A percentile compares a stretch with the other conserved stretches of the same genome.
These are phyloP conservation scores for Paradendryphiella salina DNA, from an alignment of 2,329 filamentous ascomycete genomes.

Conservation along the genomic window DNA sequence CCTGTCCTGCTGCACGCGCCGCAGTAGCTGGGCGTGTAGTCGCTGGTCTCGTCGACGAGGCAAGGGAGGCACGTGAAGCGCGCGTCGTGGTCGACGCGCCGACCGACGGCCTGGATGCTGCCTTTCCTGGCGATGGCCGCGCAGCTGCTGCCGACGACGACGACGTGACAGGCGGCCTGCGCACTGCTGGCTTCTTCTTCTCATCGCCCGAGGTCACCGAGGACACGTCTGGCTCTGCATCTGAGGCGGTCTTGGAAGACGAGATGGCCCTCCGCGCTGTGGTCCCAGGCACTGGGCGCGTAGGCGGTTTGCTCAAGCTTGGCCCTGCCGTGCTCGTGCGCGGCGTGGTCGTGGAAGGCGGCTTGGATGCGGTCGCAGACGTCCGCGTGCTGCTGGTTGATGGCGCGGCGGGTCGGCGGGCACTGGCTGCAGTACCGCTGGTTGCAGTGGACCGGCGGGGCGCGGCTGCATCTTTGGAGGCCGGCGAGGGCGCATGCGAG, in stretches of 20 bases:
- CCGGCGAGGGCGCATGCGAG: slow-evolving; percentile 32
- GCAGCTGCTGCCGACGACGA: slow-evolving; percentile 14
- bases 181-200: slow-evolving; percentile 39
- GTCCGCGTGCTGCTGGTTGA: slow-evolving; percentile 26
- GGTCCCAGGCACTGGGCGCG: slow-evolving; percentile 37
- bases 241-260: slow-evolving; percentile 28
- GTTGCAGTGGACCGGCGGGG: slow-evolving; percentile 35
- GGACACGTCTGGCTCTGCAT: slow-evolving; percentile 41
- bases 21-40: slow-evolving; percentile 33
- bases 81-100: slow-evolving; percentile 16
- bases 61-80: slow-evolving; percentile 38
- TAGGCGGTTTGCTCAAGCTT: slow-evolving; percentile 44
- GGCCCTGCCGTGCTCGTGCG: slow-evolving; percentile 34
- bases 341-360: slow-evolving; percentile 28
- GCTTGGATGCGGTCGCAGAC: slow-evolving; percentile 33
- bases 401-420: slow-evolving; percentile 32
- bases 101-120: slow-evolving; percentile 12
- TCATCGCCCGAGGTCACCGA: slow-evolving; percentile 45
- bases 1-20: slow-evolving; percentile 27
- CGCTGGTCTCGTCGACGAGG: slow-evolving; percentile 26
- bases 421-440: slow-evolving; percentile 18
- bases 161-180: slow-evolving; percentile 30
- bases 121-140: slow-evolving; percentile 32
- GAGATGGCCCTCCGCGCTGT: slow-evolving; percentile 28
- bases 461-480: slow-evolving; percentile 34